A percentile compares a stretch with the other conserved stretches of the same genome.
These are phyloP conservation scores for Flaveria floridana DNA, from an alignment of 140 eudicot genomes.

Conservation along the genomic window DNA sequence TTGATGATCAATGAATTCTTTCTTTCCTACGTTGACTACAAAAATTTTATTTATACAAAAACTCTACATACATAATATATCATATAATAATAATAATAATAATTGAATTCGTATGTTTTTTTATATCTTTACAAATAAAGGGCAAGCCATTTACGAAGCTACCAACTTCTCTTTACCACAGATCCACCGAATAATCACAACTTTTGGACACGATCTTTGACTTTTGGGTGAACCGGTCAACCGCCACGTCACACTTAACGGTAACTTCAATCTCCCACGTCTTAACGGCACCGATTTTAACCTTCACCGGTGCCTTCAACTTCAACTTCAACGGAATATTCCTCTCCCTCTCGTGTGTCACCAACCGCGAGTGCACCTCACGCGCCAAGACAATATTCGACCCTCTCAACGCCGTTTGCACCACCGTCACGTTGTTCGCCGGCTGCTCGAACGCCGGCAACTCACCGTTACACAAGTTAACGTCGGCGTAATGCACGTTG, in stretches of 20 bases:
- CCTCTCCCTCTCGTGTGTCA: constrained; percentile 37
- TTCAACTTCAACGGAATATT: constrained; percentile 57
- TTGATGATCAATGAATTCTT: no score
- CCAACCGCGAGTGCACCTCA: constrained; percentile 44
- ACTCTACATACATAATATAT: neutral
- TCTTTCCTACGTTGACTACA: no score
- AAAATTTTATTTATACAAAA: no score
- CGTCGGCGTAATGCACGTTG: constrained; percentile 43
- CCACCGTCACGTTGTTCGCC: constrained; percentile 58
- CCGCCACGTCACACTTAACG: constrained; percentile 61
- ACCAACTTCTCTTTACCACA: constrained; percentile 45
- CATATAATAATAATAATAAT: neutral
- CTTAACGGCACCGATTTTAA: constrained; percentile 73
- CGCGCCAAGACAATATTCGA: constrained; percentile 46
- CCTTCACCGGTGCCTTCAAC: constrained; percentile 53
- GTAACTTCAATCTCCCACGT: constrained; percentile 67
- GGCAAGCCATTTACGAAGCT: neutral
- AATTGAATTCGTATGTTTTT: neutral
- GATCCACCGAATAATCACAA: constrained; percentile 53
- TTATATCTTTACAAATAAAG: constrained; percentile 10
- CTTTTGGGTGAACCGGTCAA: constrained; percentile 45
- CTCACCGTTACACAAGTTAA: constrained; percentile 52
- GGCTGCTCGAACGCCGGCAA: constrained; percentile 62
- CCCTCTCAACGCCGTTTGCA: constrained; percentile 54
- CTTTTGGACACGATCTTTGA: constrained; percentile 50